Percentiles rank a stretch among this genome's conserved stretches.
phyloP scores from a whole-genome alignment of 2,329 filamentous ascomycete species.

The Colletotrichum sp. region DNA sequence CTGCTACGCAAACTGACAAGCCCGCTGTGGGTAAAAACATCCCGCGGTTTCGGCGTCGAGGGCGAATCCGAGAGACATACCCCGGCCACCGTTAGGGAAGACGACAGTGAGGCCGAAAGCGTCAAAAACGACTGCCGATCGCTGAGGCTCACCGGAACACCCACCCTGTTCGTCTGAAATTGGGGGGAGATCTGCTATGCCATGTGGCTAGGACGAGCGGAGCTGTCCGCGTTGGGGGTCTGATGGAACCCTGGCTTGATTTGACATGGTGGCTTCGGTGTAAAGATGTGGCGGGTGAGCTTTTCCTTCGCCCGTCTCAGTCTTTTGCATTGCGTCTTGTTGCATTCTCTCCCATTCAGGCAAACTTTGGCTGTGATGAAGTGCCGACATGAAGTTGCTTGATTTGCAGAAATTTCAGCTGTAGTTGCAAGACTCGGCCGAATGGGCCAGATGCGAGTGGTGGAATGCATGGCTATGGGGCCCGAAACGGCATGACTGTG shows the following conservation, averaged over 20 bases:
- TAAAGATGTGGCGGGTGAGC: not conserved
- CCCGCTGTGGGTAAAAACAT: not conserved
- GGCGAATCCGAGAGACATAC: not conserved
- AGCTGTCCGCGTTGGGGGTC: not conserved
- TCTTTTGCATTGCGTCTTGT: not conserved
- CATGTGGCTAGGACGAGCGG: not conserved
- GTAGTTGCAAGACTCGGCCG: not conserved
- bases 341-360: not conserved
- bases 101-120: not conserved
- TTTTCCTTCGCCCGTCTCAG: not conserved
- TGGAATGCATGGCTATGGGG: not conserved
- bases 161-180: not conserved
- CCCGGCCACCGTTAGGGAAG: not conserved
- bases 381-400: not conserved
- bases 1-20: not conserved
- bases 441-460: not conserved
- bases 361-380: rapidly evolving
- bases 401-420: not conserved
- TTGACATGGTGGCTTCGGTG: not conserved
- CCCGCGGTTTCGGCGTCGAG: not conserved
- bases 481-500: not conserved
- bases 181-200: not conserved
- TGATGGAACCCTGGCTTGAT: not conserved
- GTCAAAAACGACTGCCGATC: not conserved
- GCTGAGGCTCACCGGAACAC: not conserved